Percentiles rank a stretch among this genome's conserved stretches.
These are phyloP conservation scores for Dentipellis fragilis DNA, from an alignment of 768 basidiomycete genomes.

Conservation along the genomic window DNA sequence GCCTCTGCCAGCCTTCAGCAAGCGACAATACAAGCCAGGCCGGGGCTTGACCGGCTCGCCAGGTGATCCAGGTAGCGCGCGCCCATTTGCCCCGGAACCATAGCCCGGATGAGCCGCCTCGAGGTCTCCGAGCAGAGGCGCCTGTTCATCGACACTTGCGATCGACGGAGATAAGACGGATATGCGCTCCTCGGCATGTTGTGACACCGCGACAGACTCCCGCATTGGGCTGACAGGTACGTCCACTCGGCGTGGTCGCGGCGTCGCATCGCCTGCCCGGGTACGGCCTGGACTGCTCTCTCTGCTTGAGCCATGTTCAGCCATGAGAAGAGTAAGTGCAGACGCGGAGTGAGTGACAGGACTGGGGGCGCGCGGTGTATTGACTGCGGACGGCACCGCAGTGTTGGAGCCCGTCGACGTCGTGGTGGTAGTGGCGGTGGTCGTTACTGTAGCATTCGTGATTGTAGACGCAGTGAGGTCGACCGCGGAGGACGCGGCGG, in stretches of 20 bases:
- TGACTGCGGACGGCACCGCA: neutral
- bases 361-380: neutral
- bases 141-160: conserved; percentile 4
- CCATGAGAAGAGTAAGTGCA: neutral
- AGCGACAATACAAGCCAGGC: no score
- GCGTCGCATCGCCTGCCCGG: neutral
- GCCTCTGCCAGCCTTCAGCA: no score
- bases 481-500: neutral
- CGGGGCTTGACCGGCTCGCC: no score
- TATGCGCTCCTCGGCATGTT: no score
- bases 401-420: neutral
- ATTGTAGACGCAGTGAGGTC: neutral
- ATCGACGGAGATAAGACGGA: no score
- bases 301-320: neutral
- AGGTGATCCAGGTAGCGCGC: neutral
- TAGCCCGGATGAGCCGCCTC: conserved; percentile 15
- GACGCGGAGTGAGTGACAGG: neutral
- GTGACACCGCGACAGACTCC: no score
- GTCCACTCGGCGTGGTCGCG: neutral
- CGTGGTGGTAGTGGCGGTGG: neutral
- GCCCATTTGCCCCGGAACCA: conserved; percentile 4
- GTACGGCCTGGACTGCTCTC: neutral
- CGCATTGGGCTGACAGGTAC: no score
- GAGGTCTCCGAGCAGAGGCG: conserved; percentile 16
- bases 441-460: neutral